A percentile compares a stretch with the other conserved stretches of the same genome.
Conservation (phyloP, 192 early-diverging fungal genomes). For the Umbelopsis vinacea region DNA sequence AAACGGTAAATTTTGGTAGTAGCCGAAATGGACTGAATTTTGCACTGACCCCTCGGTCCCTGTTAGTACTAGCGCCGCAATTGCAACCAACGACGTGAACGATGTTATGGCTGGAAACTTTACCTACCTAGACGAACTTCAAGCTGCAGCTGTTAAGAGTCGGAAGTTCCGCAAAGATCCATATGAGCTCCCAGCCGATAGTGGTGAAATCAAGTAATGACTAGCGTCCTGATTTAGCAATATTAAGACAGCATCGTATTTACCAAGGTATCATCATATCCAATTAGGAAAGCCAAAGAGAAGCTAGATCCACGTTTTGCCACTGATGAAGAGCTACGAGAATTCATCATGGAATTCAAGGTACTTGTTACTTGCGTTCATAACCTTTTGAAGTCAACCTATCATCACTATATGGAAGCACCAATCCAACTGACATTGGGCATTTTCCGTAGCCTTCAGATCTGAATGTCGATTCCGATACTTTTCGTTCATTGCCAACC, state of each 20-base stretch:
- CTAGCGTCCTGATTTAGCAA: neutral
- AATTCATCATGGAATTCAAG: conserved; percentile 51
- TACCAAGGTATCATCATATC: neutral
- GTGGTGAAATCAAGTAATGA: conserved; percentile 14
- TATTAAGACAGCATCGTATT: neutral
- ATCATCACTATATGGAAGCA: neutral
- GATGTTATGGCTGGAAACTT: conserved; percentile 33
- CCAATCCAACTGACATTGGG: conserved; percentile 25
- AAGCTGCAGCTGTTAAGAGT: conserved; percentile 33
- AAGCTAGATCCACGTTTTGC: conserved; percentile 57
- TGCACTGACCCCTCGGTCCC: neutral
- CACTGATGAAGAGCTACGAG: conserved; percentile 56
- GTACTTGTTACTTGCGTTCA: neutral
- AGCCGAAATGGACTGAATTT: neutral
- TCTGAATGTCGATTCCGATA: conserved; percentile 80
- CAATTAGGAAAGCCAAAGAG: conserved; percentile 22
- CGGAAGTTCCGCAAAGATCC: conserved; percentile 26
- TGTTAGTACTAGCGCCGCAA: neutral
- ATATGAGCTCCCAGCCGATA: conserved; percentile 34
- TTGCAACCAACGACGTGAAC: neutral
- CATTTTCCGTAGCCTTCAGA: conserved; percentile 47
- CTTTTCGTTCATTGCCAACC: conserved; percentile 73
- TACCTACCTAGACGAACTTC: conserved; percentile 43
- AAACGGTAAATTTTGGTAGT: conserved; percentile 35
- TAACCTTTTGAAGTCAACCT: neutral